Conservation (phyloP, 1,284 basidiomycete species). For the Agroathelia rolfsii region DNA sequence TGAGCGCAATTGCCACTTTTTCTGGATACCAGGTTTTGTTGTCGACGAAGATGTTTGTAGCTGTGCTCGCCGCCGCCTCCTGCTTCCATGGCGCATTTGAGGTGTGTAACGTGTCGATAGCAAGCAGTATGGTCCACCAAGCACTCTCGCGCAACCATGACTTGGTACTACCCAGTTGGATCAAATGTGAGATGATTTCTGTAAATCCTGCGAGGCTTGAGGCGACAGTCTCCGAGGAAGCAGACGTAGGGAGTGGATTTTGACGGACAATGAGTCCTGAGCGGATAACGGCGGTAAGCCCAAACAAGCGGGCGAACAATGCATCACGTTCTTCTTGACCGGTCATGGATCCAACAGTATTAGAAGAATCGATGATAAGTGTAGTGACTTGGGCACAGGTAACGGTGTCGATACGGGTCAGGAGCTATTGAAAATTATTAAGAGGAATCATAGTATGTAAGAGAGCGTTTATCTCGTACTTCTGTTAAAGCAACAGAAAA, state of each 20-base stretch:
- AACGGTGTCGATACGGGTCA: constrained; percentile 73
- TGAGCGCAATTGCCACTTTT: constrained; percentile 75
- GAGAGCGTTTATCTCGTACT: constrained; percentile 38
- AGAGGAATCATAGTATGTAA: constrained; percentile 3
- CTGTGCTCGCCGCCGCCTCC: constrained; percentile 45
- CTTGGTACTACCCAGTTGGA: constrained; percentile 73
- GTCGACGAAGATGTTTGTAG: constrained; percentile 37
- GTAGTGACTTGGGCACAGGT: constrained; percentile 69
- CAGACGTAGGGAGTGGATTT: constrained; percentile 40
- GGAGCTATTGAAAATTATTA: constrained; percentile 42
- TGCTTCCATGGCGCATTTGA: constrained; percentile 65
- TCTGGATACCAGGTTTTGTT: constrained; percentile 75
- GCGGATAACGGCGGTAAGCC: constrained; percentile 72
- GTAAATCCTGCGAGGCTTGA: constrained; percentile 55
- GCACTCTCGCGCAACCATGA: constrained; percentile 88
- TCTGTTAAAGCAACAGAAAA: constrained; percentile 95
- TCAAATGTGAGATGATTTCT: constrained; percentile 54
- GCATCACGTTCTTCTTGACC: constrained; percentile 90
- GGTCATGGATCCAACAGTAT: constrained; percentile 63
- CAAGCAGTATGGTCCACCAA: constrained; percentile 75
- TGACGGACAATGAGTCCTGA: constrained; percentile 69
- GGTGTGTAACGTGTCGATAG: constrained; percentile 46
- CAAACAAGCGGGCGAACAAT: constrained; percentile 89
- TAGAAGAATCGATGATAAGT: constrained; percentile 62
- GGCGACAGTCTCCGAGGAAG: constrained; percentile 39